Conservation (phyloP, 768 basidiomycete species). For the Exidia glandulosa region DNA sequence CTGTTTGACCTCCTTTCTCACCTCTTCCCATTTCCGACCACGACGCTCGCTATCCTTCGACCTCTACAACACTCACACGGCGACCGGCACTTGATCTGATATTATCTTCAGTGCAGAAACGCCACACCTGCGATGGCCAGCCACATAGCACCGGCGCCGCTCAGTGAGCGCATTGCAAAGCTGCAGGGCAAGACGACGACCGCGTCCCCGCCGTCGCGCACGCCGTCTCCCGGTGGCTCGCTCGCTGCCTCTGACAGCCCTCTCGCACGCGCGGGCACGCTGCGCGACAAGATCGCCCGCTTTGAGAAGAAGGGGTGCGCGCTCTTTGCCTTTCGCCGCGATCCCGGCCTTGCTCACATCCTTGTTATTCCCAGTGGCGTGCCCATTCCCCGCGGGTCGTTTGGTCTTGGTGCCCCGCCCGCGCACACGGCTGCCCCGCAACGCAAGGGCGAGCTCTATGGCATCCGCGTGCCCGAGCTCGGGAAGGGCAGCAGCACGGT, state of each 20-base stretch:
- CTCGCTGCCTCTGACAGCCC: not conserved
- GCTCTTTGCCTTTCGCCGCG: not conserved
- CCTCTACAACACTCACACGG: no score
- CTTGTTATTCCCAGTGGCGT: slow-evolving; percentile 2
- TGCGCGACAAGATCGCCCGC: slow-evolving; percentile 64
- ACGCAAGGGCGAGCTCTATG: slow-evolving; percentile 7
- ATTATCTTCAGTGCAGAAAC: no score
- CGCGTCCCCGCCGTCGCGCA: slow-evolving; percentile 20
- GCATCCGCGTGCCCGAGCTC: slow-evolving; percentile 8
- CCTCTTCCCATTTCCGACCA: no score
- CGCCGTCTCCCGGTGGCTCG: slow-evolving; percentile 11
- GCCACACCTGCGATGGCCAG: no score
- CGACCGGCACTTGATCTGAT: no score
- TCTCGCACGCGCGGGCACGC: slow-evolving; percentile 12
- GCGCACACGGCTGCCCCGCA: slow-evolving; percentile 1
- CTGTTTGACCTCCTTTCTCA: no score
- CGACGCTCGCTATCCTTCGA: no score
- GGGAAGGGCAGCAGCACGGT: not conserved
- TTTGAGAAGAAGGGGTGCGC: slow-evolving; percentile 59
- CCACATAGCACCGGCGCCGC: slow-evolving; percentile 8
- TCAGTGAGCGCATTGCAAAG: slow-evolving; percentile 77
- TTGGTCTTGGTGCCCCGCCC: slow-evolving; percentile 9
- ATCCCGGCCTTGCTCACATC: not conserved
- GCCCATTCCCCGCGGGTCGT: slow-evolving; percentile 8
- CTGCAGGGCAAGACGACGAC: slow-evolving; percentile 40